Evolutionary conservation across 2,329 filamentous ascomycete genomes (phyloP).

Genomic region (Monilinia polystroma): DNA sequence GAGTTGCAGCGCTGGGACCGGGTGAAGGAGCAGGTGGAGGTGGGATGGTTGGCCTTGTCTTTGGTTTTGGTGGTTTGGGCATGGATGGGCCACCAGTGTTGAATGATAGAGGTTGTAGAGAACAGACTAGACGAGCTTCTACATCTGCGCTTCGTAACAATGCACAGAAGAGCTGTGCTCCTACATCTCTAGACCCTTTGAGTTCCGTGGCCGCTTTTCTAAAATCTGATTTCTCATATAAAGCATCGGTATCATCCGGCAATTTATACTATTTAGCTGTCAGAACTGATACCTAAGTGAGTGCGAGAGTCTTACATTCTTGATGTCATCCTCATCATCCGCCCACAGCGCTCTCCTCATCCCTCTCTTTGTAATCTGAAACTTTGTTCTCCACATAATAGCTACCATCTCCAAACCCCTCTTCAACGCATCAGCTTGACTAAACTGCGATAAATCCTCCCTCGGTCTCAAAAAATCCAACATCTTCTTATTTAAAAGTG

Average conservation of each 20-base stretch:
- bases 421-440: conserved; percentile 72
- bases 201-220: conserved; percentile 62
- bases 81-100: conserved; percentile 45
- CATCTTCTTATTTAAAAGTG: conserved; percentile 64
- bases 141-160: conserved; percentile 81
- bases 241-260: conserved; percentile 54
- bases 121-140: conserved; percentile 81
- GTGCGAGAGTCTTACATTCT: conserved; percentile 48
- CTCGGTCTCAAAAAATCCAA: conserved; percentile 68
- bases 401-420: conserved; percentile 72
- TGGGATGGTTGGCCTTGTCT: conserved; percentile 28
- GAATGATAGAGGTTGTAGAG: conserved; percentile 70
- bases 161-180: conserved; percentile 87
- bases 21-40: conserved; percentile 34
- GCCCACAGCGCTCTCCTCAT: conserved; percentile 73
- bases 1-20: conserved; percentile 22
- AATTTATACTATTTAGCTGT: conserved; percentile 35
- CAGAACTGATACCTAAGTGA: background rate
- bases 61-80: conserved; percentile 31
- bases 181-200: conserved; percentile 82
- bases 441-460: conserved; percentile 68
- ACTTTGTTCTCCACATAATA: conserved; percentile 67
- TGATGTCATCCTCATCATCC: conserved; percentile 60
- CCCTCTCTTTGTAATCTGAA: conserved; percentile 68
- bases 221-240: conserved; percentile 72